phyloP scores from a whole-genome alignment of 2,329 filamentous ascomycete species.

The Blumeria hordei region DNA sequence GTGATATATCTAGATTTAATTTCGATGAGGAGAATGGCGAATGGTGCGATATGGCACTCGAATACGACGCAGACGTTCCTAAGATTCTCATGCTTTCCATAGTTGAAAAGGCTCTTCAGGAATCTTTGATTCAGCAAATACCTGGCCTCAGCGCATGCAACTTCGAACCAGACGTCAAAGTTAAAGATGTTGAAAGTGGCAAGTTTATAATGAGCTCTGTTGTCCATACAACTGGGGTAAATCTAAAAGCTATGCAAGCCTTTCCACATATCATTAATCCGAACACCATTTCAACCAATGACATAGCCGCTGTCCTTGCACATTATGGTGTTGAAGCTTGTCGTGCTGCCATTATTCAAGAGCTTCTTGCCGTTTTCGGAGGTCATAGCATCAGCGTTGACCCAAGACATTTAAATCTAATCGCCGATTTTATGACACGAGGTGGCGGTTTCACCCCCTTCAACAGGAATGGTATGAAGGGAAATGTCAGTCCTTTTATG shows the following conservation, averaged over 20 bases:
- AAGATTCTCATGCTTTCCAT: slow-evolving; percentile 87
- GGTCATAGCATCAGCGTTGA: slow-evolving; percentile 86
- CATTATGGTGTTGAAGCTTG: slow-evolving; percentile 89
- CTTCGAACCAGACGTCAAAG: slow-evolving; percentile 33
- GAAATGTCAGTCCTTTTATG: slow-evolving; percentile 74
- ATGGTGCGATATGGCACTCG: slow-evolving; percentile 61
- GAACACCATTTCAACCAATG: slow-evolving; percentile 72
- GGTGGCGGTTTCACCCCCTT: slow-evolving; percentile 76
- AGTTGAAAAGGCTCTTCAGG: slow-evolving; percentile 56
- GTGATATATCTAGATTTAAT: slow-evolving; percentile 49
- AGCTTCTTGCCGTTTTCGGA: slow-evolving; percentile 66
- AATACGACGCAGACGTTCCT: slow-evolving; percentile 55
- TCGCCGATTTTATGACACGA: slow-evolving; percentile 95
- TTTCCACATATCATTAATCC: slow-evolving; percentile 71
- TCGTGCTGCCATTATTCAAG: slow-evolving; percentile 62
- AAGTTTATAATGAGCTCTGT: slow-evolving; percentile 26
- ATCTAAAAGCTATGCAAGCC: slow-evolving; percentile 73
- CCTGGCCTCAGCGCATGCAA: slow-evolving; percentile 50
- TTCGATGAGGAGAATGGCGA: slow-evolving; percentile 53
- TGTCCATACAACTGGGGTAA: slow-evolving; percentile 65
- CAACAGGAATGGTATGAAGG: slow-evolving; percentile 68
- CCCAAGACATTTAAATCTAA: slow-evolving; percentile 76
- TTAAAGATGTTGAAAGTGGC: slow-evolving; percentile 23
- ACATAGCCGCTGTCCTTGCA: slow-evolving; percentile 61
- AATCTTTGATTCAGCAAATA: slow-evolving; percentile 71